Evolutionary conservation across 345 rosid genomes (phyloP), one percentile per base, ranked within the genome.

Genomic region (Lepidium africanum): DNA sequence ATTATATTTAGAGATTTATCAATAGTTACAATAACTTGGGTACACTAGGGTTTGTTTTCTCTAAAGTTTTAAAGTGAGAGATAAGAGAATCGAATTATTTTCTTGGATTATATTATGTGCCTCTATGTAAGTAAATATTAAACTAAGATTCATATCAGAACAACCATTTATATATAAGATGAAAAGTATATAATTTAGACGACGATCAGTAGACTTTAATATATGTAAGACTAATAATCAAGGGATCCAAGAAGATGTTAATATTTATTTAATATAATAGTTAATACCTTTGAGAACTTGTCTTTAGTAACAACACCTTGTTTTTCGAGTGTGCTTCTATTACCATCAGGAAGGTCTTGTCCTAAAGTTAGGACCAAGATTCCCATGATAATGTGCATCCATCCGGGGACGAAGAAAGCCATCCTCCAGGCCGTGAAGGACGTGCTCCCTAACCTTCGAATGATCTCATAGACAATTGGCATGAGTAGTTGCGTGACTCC

Each of bases 341-440:
- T 87, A 4, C 98, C 96, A 73, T 87, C 98, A 41, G 97, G 97
- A 82, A 91, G 77, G 51, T 92, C 98, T 75, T 92, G 96, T 48
- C 98, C 98, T 5, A 92, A 65, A n/a, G 82, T 86, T 59, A 89
- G 57, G 49, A 92, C 92, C 82, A 87, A 25, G 51, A 89, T 75
- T 11, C 92, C 98, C 89, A 79, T 83, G 62, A 92, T 79, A 1
- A 87, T 67, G 68, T 92, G 81, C 69, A 86, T 77, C 66, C 79
- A 82, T 1, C 98, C 98, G 0, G 96, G 96, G 39, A 89, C 15
- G 66, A 87, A 92, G 72, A 92, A 92, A 36, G 98, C 85, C 12
- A 92, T 87, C 78, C 98, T 86, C 96, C 98, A 92, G 8, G 96
- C 95, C 1, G 88, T 83, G 80, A 86, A 92, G 1, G 96, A 87